Base-by-base conservation (phyloP, 768 basidiomycete species). In the Boletus sp. region DNA sequence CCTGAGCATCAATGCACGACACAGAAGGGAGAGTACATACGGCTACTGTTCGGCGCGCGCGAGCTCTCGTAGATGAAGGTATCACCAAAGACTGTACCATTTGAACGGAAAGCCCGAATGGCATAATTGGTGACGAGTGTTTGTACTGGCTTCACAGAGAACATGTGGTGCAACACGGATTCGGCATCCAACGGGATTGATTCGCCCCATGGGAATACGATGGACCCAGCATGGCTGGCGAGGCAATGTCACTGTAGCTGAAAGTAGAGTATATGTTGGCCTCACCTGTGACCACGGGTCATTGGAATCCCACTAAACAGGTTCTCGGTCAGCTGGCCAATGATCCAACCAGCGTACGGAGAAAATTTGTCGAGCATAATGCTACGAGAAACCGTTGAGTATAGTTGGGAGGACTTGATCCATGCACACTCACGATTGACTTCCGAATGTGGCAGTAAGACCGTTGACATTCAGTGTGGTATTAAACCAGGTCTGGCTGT, bases 121-220 rank as follows among this genome's bases (percentile, higher is more conserved):
- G 45, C 54, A 15, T 61, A 55, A 25, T 41, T 59, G 23, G 51
- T 45, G 19, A 38, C 37, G 25, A 61, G 51, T 2, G 39, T 50
- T 38, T 60, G 59, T 7, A 58, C 0, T 6, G 54, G 54, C 25
- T 58, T 34, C 15, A 35, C n/a, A 17, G 61, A 43, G 39, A 63
- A 63, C 59, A 57, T 60, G 19, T 60, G 61, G 45, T 42, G 47
- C 45, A 57, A 47, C 25, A 53, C 30, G 1, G 54, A 60, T 25
- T 58, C 27, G 5, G 59, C 55, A 6, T 52, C 8, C 27, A 55
- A 37, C 9, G 13, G 35, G 29, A 60, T n/a, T 14, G 40, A 41
- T 47, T 60, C 38, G 25, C 55, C 51, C 44, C 53, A 57, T 7
- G 53, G 59, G 35, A 61, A 57, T 23, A 33, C 11, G 39, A 61